Conservation (phyloP, 192 early-diverging fungal species). For the Linnemannia schmuckeri region DNA sequence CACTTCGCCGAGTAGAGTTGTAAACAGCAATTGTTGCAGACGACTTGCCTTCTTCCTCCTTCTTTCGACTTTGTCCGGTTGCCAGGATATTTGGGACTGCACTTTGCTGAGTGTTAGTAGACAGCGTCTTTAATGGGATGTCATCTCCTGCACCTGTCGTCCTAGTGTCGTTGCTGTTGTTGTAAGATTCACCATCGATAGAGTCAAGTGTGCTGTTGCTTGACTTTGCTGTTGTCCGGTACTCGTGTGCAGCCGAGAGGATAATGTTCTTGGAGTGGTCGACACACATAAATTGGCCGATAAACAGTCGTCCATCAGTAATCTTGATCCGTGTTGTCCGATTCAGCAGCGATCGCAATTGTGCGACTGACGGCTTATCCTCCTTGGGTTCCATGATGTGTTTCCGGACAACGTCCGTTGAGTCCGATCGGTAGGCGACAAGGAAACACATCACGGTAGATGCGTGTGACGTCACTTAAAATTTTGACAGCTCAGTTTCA, state of each 20-base stretch:
- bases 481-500: background rate
- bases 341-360: slow-evolving; percentile 66
- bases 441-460: too few relatives aligned
- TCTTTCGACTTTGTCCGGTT: background rate
- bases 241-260: slow-evolving; percentile 76
- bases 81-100: background rate
- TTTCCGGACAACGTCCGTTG: too few relatives aligned
- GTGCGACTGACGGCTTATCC: slow-evolving; percentile 56
- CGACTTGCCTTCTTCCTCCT: slow-evolving; percentile 19
- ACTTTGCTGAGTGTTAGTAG: background rate
- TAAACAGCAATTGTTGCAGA: background rate
- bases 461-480: too few relatives aligned
- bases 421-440: background rate
- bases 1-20: background rate
- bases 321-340: slow-evolving; percentile 67
- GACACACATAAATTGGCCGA: slow-evolving; percentile 79
- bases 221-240: slow-evolving; percentile 55
- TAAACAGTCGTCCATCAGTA: slow-evolving; percentile 77
- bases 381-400: slow-evolving; percentile 30
- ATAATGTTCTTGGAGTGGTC: slow-evolving; percentile 84
- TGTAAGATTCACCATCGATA: background rate
- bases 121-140: background rate
- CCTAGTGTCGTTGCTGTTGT: background rate
- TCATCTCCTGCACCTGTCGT: background rate
- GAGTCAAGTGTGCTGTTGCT: background rate